Conservation (phyloP, 108 stramenopile genomes). For the Skeletonema potamos region DNA sequence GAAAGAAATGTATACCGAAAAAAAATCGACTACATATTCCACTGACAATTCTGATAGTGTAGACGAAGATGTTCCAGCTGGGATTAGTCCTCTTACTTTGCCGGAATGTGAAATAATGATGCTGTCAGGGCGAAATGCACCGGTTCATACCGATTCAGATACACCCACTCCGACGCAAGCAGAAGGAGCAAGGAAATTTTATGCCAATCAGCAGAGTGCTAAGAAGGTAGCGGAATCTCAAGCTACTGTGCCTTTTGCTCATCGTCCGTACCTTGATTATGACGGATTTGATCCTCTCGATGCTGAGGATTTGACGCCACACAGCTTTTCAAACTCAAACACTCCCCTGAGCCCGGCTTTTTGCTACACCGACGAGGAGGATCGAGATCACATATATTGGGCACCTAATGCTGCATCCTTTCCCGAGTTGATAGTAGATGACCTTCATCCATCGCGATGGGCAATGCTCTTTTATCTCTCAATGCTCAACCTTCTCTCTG, state of each 20-base stretch:
- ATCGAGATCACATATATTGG: neutral
- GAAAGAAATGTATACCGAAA: too few relatives aligned
- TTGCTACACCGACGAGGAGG: slow-evolving; percentile 25
- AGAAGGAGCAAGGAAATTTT: slow-evolving; percentile 16
- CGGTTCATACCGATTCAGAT: neutral
- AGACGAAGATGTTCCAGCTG: neutral
- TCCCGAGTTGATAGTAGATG: slow-evolving; percentile 1
- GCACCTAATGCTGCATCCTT: neutral
- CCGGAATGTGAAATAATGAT: neutral
- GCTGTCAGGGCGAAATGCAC: neutral
- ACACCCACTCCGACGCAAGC: slow-evolving; percentile 32
- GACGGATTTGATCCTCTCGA: neutral
- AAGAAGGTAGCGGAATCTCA: slow-evolving; percentile 9
- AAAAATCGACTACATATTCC: too few relatives aligned
- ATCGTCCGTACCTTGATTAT: neutral
- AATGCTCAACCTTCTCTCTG: slow-evolving; percentile 64
- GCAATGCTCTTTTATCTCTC: slow-evolving; percentile 82
- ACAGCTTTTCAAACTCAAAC: neutral
- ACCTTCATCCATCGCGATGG: slow-evolving; percentile 79
- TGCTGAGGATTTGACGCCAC: neutral
- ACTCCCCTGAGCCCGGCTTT: neutral
- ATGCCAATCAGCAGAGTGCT: slow-evolving; percentile 15
- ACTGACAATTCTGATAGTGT: neutral
- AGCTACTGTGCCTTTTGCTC: slow-evolving; percentile 5
- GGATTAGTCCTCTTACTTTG: slow-evolving; percentile 9